A percentile compares a stretch with the other conserved stretches of the same genome.
Conservation (phyloP, 2,329 filamentous ascomycete genomes). For the Ophiostoma fasciatum region DNA sequence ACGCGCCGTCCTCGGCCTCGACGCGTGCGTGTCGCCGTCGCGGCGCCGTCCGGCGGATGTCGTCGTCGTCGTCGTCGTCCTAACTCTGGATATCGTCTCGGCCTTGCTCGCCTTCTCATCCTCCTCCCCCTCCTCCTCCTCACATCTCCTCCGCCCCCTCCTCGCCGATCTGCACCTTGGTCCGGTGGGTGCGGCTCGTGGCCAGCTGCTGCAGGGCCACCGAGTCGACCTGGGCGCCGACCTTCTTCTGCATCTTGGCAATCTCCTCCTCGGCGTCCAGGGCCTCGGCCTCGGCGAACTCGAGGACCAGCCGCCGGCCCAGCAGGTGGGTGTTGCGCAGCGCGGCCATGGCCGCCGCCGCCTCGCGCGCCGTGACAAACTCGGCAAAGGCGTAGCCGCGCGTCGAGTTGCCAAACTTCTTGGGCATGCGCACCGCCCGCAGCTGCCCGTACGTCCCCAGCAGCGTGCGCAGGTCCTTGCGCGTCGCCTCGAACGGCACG, state of each 20-base stretch:
- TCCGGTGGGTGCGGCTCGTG: slow-evolving; percentile 52
- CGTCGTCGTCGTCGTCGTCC: too few relatives aligned
- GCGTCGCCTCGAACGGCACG: slow-evolving; percentile 85
- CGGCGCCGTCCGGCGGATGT: too few relatives aligned
- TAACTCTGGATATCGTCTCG: not conserved
- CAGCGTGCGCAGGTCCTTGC: slow-evolving; percentile 77
- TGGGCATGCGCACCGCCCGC: slow-evolving; percentile 80
- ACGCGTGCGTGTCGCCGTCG: too few relatives aligned
- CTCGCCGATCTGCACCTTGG: slow-evolving; percentile 76
- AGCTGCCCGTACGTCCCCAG: slow-evolving; percentile 87
- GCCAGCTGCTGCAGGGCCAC: slow-evolving; percentile 81
- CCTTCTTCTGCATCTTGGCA: slow-evolving; percentile 92
- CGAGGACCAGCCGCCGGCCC: slow-evolving; percentile 74
- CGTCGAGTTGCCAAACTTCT: slow-evolving; percentile 80
- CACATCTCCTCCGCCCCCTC: slow-evolving; percentile 36
- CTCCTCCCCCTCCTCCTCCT: slow-evolving; percentile 13
- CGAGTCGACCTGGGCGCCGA: slow-evolving; percentile 78
- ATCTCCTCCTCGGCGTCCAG: slow-evolving; percentile 93
- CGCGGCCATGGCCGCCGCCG: slow-evolving; percentile 75
- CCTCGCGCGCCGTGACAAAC: slow-evolving; percentile 68
- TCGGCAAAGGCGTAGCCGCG: slow-evolving; percentile 96
- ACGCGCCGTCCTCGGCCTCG: too few relatives aligned
- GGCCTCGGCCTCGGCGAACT: slow-evolving; percentile 79
- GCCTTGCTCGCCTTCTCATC: not conserved
- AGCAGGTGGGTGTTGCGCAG: slow-evolving; percentile 87